Evolutionary conservation across 305 asterid species (phyloP).

Genomic region (Plantago coronopus): DNA sequence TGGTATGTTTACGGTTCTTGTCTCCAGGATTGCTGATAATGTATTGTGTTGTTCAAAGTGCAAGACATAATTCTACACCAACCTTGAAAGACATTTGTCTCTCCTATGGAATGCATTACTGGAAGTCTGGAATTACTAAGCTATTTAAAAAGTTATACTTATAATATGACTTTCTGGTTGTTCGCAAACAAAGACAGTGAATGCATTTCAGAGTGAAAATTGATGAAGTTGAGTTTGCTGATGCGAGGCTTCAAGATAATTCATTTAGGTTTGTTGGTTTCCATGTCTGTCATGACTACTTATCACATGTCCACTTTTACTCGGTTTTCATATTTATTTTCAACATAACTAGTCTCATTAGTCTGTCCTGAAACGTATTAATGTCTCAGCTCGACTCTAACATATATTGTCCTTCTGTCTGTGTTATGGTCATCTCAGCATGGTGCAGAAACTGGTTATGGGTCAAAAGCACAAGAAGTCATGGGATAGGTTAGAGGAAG

Average conservation of each 20-base stretch:
- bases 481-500: conserved; percentile 91
- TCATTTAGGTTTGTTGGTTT: conserved; percentile 64
- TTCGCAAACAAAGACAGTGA: conserved; percentile 68
- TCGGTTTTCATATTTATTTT: too few relatives aligned
- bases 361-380: background rate
- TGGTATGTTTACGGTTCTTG: background rate
- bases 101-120: conserved; percentile 3
- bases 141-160: conserved; percentile 8
- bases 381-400: background rate
- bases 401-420: background rate
- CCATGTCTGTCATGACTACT: conserved; percentile 11
- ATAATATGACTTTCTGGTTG: conserved; percentile 11
- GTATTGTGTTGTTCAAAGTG: background rate
- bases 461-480: conserved; percentile 95
- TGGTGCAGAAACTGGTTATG: conserved; percentile 92
- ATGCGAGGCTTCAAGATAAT: conserved; percentile 88
- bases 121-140: background rate
- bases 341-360: too few relatives aligned
- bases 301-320: background rate
- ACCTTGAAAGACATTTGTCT: background rate
- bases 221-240: conserved; percentile 74
- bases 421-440: conserved; percentile 32
- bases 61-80: background rate
- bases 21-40: background rate
- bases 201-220: conserved; percentile 85